phyloP scores from a whole-genome alignment of 2,329 filamentous ascomycete species.

The Lecanicillium sp. region DNA sequence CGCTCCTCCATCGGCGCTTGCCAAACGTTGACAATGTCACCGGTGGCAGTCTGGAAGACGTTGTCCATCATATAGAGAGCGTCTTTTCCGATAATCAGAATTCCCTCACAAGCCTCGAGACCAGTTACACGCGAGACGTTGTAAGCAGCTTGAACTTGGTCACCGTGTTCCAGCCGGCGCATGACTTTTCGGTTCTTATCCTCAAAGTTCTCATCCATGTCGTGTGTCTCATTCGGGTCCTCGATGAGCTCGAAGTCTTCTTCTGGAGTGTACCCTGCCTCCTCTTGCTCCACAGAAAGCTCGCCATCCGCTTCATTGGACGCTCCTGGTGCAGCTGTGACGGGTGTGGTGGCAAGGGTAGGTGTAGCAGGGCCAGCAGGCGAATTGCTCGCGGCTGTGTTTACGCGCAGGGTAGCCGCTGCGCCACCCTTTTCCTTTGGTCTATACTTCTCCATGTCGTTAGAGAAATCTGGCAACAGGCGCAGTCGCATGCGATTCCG shows the following conservation, averaged over 20 bases:
- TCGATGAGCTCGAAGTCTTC: constrained; percentile 97
- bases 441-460: constrained; percentile 67
- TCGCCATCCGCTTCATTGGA: constrained; percentile 1
- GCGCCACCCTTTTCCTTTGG: constrained; percentile 67
- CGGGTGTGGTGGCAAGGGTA: constrained; percentile 2
- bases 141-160: constrained; percentile 88
- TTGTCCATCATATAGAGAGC: constrained; percentile 93
- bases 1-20: constrained; percentile 89
- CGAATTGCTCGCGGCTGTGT: constrained; percentile 19
- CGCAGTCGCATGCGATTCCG: constrained; percentile 91
- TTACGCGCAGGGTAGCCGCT: constrained; percentile 31
- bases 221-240: constrained; percentile 78
- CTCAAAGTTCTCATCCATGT: constrained; percentile 72
- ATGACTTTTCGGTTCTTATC: constrained; percentile 98
- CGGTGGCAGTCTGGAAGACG: constrained; percentile 89
- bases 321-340: neutral
- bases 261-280: constrained; percentile 47
- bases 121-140: constrained; percentile 94
- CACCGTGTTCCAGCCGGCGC: constrained; percentile 83
- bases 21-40: constrained; percentile 94
- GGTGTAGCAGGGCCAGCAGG: constrained; percentile 5
- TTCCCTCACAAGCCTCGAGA: constrained; percentile 86
- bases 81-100: constrained; percentile 88
- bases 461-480: constrained; percentile 69
- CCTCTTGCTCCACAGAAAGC: constrained; percentile 18